Base-by-base conservation (phyloP, 495 filamentous ascomycete species). In the Neurospora sp. region DNA sequence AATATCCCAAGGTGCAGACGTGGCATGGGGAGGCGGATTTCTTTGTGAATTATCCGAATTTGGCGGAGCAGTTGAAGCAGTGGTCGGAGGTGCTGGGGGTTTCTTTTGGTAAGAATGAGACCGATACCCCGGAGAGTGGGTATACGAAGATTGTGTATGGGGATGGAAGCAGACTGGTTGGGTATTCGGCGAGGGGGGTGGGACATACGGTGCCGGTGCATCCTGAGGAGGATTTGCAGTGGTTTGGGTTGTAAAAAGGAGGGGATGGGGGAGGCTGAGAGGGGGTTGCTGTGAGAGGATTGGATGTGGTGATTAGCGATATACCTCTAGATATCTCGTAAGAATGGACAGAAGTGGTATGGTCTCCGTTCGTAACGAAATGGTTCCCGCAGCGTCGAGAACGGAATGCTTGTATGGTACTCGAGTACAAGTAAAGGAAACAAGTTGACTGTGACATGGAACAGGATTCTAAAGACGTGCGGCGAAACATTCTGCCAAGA, bases 141-240 rank as follows among this genome's bases (percentile, higher is more conserved):
- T 85, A 85, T 71, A 86, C 85, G 18, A 74, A 83, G 73, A 81
- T 80, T 31, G 77, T 83, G 3, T 88, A 81, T 75, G 85, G 84
- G 11, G 77, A 85, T 73, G 82, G 82, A 11, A 80, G 78, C 1
- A 79, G 78, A 72, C 72, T 84, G 39, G 76, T 82, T 69, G 84
- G 82, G 23, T 84, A 84, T 71, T 82, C 78, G 39, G 87, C 85
- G 0, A 44, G 73, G 37, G 83, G 84, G 1, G 85, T 87, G 1
- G 86, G 86, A 2, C 86, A 88, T 76, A 83, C 78, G 5, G 85
- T 86, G 35, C 83, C 83, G 18, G 75, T 84, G 10, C 75, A 83
- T 59, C 78, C 77, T 42, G 72, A 79, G 39, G 73, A 74, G 35
- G 84, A 84, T 73, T 69, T 87, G 75, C 73, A 78, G 48, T 87